These are phyloP conservation scores for Euclidium syriacum DNA, from an alignment of 345 rosid species.

Conservation along the genomic window DNA sequence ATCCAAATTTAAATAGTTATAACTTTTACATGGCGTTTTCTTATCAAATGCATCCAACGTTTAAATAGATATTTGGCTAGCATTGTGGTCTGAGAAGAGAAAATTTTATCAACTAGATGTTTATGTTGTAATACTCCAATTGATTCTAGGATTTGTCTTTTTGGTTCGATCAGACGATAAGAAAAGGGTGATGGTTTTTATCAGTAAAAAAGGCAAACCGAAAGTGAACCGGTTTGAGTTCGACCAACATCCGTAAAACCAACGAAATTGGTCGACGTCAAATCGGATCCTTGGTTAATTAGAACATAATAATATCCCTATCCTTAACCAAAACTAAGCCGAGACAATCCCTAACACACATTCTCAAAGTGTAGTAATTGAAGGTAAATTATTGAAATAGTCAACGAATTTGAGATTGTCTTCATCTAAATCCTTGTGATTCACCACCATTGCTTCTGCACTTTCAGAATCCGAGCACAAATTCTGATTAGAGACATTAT, in stretches of 20 bases:
- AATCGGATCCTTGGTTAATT: not conserved
- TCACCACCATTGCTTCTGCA: not conserved
- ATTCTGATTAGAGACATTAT: not conserved
- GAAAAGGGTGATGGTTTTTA: not conserved
- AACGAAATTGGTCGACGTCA: not conserved
- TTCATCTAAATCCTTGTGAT: not conserved
- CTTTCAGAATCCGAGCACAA: not conserved
- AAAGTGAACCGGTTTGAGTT: not conserved
- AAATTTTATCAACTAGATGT: too few species aligned
- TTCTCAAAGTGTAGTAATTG: not conserved
- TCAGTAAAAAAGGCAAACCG: not conserved
- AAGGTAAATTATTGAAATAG: not conserved
- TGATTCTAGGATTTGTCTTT: too few species aligned
- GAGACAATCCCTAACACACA: not conserved
- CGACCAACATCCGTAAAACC: not conserved
- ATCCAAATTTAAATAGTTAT: too few species aligned
- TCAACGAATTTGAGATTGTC: not conserved
- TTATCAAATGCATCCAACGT: too few species aligned
- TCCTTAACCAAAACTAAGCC: too few species aligned
- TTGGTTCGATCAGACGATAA: too few species aligned
- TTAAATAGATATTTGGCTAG: too few species aligned
- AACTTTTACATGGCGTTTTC: too few species aligned
- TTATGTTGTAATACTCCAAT: not conserved
- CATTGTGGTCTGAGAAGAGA: too few species aligned
- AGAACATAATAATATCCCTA: not conserved